Conservation (phyloP, 768 basidiomycete genomes). For the Lentinula guzmanii region DNA sequence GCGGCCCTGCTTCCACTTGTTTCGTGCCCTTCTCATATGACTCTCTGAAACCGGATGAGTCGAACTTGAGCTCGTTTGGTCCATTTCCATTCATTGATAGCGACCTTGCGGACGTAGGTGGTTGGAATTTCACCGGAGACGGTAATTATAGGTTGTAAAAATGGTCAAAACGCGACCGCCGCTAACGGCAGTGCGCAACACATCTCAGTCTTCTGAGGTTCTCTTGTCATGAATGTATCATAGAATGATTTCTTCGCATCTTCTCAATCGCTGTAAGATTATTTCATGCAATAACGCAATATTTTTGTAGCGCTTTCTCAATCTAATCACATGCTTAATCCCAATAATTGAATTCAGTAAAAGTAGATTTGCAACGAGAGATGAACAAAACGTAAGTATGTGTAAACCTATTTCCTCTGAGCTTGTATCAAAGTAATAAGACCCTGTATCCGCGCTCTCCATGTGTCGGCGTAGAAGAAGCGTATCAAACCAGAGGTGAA, state of each 20-base stretch:
- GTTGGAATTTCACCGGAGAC: background rate
- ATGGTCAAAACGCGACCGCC: background rate
- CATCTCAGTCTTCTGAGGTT: background rate
- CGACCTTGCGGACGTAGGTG: background rate
- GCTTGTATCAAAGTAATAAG: slow-evolving; percentile 33
- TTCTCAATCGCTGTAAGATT: background rate
- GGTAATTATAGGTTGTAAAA: background rate
- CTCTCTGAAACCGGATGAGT: background rate
- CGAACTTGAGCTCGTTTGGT: background rate
- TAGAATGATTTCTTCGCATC: background rate
- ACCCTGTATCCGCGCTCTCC: slow-evolving; percentile 40
- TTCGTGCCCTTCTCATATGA: background rate
- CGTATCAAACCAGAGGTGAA: slow-evolving; percentile 44
- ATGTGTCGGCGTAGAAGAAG: slow-evolving; percentile 48
- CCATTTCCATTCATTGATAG: background rate
- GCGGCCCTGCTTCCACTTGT: background rate
- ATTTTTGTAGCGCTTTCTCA: too few species aligned
- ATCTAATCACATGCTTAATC: background rate
- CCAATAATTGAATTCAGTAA: background rate
- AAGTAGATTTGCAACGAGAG: background rate
- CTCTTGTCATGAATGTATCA: too few species aligned
- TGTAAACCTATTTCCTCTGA: slow-evolving; percentile 25
- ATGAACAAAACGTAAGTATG: background rate
- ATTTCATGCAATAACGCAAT: background rate
- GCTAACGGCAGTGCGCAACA: background rate